phyloP scores from a whole-genome alignment of 2,329 filamentous ascomycete species.

The Venturia aucupariae region DNA sequence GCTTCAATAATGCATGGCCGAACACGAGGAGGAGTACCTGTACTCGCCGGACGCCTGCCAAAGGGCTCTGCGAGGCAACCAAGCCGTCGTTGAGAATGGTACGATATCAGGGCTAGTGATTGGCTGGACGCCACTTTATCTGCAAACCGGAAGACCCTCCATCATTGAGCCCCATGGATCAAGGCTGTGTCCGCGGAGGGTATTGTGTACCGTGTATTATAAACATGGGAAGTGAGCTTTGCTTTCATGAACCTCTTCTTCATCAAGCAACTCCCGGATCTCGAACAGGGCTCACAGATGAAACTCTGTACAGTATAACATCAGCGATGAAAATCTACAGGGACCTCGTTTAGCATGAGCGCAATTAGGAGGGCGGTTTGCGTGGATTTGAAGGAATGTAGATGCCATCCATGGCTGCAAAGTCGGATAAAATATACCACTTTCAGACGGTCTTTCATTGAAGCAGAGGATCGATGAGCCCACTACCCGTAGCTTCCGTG shows the following conservation, averaged over 20 bases:
- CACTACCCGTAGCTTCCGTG: not conserved
- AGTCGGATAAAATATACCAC: not conserved
- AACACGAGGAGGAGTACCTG: not conserved
- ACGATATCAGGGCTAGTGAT: not conserved
- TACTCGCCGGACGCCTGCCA: not conserved
- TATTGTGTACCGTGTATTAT: no score
- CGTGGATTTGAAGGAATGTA: not conserved
- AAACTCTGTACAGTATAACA: not conserved
- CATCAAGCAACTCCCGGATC: not conserved
- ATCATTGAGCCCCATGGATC: not conserved
- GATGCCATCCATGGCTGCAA: not conserved
- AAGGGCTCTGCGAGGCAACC: not conserved
- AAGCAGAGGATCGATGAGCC: not conserved
- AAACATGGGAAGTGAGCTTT: not conserved
- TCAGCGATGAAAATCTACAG: not conserved
- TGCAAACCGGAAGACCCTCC: not conserved
- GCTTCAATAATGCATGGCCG: not conserved
- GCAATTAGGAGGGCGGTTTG: not conserved
- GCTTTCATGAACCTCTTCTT: not conserved
- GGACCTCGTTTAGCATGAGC: not conserved
- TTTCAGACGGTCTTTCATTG: not conserved
- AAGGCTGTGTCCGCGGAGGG: not conserved
- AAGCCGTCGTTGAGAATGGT: not conserved
- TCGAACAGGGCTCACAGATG: not conserved
- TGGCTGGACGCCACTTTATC: constrained; percentile 1